phyloP scores from a whole-genome alignment of 768 basidiomycete genomes.

The Amanita phalloides region DNA sequence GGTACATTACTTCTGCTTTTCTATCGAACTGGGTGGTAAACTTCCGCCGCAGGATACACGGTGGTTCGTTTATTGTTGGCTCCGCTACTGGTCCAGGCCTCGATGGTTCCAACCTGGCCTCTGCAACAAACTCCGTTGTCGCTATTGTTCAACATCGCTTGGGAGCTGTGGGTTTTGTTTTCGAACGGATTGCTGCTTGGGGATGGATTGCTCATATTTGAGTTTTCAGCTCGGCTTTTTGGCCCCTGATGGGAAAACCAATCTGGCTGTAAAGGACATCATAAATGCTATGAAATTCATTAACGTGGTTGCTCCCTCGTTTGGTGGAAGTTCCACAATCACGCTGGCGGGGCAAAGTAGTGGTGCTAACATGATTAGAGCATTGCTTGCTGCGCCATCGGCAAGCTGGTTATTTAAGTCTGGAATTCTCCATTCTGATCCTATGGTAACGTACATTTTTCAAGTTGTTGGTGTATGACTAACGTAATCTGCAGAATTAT shows the following conservation, averaged over 20 bases:
- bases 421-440: constrained; percentile 80
- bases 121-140: constrained; percentile 64
- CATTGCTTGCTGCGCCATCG: constrained; percentile 62
- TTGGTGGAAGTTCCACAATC: constrained; percentile 58
- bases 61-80: constrained; percentile 70
- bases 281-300: constrained; percentile 59
- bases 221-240: constrained; percentile 57
- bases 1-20: constrained; percentile 28
- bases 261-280: constrained; percentile 62
- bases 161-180: constrained; percentile 45
- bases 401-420: constrained; percentile 64
- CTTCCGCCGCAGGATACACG: constrained; percentile 55
- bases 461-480: neutral
- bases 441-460: constrained; percentile 45
- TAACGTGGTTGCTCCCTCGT: constrained; percentile 41
- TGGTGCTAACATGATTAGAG: constrained; percentile 69
- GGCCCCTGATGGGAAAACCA: constrained; percentile 58
- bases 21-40: neutral
- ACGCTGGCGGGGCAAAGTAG: constrained; percentile 78
- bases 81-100: constrained; percentile 63
- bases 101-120: constrained; percentile 68
- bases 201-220: neutral
- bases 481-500: constrained; percentile 39
- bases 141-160: constrained; percentile 78
- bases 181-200: neutral